Conservation (phyloP, 1,284 basidiomycete genomes). For the Pascua guehoae region DNA sequence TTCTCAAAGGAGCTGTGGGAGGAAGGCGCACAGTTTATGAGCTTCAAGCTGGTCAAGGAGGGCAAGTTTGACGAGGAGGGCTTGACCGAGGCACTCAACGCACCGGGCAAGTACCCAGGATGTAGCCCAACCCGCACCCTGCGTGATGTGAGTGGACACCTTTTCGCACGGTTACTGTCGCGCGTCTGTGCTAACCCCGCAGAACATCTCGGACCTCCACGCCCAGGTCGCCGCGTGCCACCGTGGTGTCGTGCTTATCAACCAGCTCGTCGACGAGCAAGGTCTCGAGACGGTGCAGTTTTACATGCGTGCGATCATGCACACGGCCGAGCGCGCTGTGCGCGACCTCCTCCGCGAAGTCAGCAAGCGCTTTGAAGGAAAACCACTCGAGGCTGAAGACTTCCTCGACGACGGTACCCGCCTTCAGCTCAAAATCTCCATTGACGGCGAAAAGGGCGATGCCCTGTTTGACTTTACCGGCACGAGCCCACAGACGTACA, state of each 20-base stretch:
- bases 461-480: constrained; percentile 86
- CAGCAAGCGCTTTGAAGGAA: constrained; percentile 64
- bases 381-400: constrained; percentile 58
- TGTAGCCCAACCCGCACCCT: constrained; percentile 79
- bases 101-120: constrained; percentile 77
- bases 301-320: constrained; percentile 85
- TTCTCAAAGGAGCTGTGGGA: constrained; percentile 50
- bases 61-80: constrained; percentile 55
- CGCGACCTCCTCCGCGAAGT: constrained; percentile 75
- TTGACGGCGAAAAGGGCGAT: constrained; percentile 70
- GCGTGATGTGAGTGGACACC: constrained; percentile 55
- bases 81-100: constrained; percentile 76
- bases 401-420: constrained; percentile 40
- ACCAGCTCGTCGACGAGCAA: constrained; percentile 35
- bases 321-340: constrained; percentile 85
- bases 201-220: constrained; percentile 40
- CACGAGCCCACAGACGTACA: constrained; percentile 75
- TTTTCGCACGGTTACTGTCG: constrained; percentile 40
- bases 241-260: constrained; percentile 36
- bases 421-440: constrained; percentile 65
- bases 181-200: not conserved
- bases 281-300: constrained; percentile 53
- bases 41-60: constrained; percentile 55
- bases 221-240: constrained; percentile 44
- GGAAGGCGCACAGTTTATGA: constrained; percentile 51